phyloP scores from a whole-genome alignment of 768 basidiomycete genomes.

The Hortiboletus flavorubellus region DNA sequence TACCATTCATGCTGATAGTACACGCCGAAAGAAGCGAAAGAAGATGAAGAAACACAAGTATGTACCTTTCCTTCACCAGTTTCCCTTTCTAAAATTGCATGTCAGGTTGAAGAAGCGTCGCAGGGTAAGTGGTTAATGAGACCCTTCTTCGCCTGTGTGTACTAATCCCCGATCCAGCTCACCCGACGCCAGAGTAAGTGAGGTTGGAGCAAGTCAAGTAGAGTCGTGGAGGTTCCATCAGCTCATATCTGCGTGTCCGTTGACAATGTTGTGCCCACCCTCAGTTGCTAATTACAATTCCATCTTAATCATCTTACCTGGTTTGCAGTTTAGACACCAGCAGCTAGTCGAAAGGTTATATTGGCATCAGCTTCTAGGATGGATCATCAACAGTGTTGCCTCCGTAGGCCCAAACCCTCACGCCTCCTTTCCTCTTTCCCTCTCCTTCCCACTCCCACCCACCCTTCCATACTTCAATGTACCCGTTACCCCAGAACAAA shows the following conservation, averaged over 20 bases:
- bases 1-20: slow-evolving; percentile 72
- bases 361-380: neutral
- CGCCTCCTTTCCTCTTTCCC: slow-evolving; percentile 60
- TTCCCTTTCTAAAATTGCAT: slow-evolving; percentile 7
- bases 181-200: slow-evolving; percentile 41
- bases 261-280: slow-evolving; percentile 6
- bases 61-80: slow-evolving; percentile 30
- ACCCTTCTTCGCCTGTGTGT: neutral
- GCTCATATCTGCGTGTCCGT: neutral
- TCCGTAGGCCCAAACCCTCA: slow-evolving; percentile 58
- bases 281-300: slow-evolving; percentile 2
- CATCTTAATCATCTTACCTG: neutral
- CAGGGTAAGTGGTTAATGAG: slow-evolving; percentile 54
- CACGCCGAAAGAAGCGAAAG: slow-evolving; percentile 80
- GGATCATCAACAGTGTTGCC: neutral
- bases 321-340: neutral
- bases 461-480: slow-evolving; percentile 57
- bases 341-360: neutral
- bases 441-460: slow-evolving; percentile 76
- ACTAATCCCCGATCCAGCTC: slow-evolving; percentile 35
- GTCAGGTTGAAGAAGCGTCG: slow-evolving; percentile 84
- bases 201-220: slow-evolving; percentile 2
- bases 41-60: slow-evolving; percentile 99
- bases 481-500: slow-evolving; percentile 53
- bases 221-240: neutral